These are phyloP conservation scores for Globisporangium nodosum DNA, from an alignment of 352 stramenopile species.

Conservation along the genomic window DNA sequence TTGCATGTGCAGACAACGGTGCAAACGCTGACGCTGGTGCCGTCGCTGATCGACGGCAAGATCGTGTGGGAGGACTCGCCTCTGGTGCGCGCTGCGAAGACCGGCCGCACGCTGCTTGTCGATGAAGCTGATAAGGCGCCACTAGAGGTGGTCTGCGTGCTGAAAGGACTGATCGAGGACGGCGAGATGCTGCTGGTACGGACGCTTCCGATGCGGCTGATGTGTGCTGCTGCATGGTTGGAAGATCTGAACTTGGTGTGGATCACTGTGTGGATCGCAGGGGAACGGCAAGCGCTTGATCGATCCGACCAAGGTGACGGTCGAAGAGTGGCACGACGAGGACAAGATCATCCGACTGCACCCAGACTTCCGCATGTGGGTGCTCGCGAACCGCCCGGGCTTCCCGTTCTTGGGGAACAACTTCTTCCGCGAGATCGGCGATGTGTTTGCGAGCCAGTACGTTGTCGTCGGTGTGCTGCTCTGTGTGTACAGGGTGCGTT, in stretches of 20 bases:
- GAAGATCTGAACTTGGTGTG: neutral
- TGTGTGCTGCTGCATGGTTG: neutral
- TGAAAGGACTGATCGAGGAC: constrained; percentile 96
- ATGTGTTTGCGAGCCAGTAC: constrained; percentile 91
- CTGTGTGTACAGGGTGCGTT: neutral
- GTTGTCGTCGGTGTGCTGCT: constrained; percentile 2
- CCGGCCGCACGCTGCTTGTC: constrained; percentile 90
- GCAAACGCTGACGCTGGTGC: constrained; percentile 88
- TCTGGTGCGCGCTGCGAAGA: constrained; percentile 90
- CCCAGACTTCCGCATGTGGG: constrained; percentile 91
- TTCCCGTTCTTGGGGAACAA: constrained; percentile 98
- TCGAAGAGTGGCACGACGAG: constrained; percentile 59
- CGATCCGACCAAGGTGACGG: constrained; percentile 56
- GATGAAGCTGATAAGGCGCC: constrained; percentile 97
- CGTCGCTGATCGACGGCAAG: constrained; percentile 82
- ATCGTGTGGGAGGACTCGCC: constrained; percentile 93
- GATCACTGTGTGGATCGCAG: constrained; percentile 14
- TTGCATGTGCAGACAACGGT: constrained; percentile 82
- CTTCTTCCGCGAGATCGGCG: constrained; percentile 91
- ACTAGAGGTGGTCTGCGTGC: constrained; percentile 92
- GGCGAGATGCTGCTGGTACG: constrained; percentile 90
- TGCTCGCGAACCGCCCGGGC: constrained; percentile 93
- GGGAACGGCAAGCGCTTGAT: constrained; percentile 86
- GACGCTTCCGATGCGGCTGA: neutral
- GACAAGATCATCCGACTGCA: constrained; percentile 89